phyloP scores from a whole-genome alignment of 2,329 filamentous ascomycete genomes.

The Pyricularia sp. region DNA sequence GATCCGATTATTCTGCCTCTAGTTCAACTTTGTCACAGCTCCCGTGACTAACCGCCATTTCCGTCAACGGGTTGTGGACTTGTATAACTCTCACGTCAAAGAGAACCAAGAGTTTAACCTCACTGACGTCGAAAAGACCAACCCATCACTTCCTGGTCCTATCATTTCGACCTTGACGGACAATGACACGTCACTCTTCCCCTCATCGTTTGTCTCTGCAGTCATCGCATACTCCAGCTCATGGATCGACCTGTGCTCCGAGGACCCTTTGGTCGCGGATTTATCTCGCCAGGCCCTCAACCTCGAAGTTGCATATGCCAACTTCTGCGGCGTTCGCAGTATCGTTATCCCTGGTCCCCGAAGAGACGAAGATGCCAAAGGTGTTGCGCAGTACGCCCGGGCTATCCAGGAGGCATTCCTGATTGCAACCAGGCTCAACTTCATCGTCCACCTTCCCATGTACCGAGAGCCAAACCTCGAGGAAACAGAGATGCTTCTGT shows the following conservation, averaged over 20 bases:
- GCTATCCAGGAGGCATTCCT: constrained; percentile 72
- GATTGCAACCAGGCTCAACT: constrained; percentile 65
- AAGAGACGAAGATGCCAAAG: constrained; percentile 36
- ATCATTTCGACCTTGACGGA: constrained; percentile 63
- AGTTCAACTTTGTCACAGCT: constrained; percentile 74
- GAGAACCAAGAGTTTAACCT: constrained; percentile 23
- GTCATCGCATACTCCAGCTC: constrained; percentile 73
- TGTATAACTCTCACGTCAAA: constrained; percentile 48
- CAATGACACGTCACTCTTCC: constrained; percentile 67
- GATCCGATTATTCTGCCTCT: constrained; percentile 1
- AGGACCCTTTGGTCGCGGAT: constrained; percentile 73
- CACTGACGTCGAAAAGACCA: constrained; percentile 27
- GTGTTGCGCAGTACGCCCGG: constrained; percentile 69
- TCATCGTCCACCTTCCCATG: constrained; percentile 79
- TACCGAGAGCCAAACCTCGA: constrained; percentile 59
- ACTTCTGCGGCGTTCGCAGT: constrained; percentile 83
- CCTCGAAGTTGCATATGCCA: constrained; percentile 87
- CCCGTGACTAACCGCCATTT: constrained; percentile 71
- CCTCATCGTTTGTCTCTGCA: constrained; percentile 59
- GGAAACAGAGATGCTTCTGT: constrained; percentile 41
- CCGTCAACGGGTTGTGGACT: constrained; percentile 54
- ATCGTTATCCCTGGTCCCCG: constrained; percentile 74
- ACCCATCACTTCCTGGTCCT: constrained; percentile 41
- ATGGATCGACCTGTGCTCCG: constrained; percentile 85
- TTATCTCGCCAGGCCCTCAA: constrained; percentile 85